Conservation (phyloP, 2,329 filamentous ascomycete genomes). For the Cucurbitaria berberidis region DNA sequence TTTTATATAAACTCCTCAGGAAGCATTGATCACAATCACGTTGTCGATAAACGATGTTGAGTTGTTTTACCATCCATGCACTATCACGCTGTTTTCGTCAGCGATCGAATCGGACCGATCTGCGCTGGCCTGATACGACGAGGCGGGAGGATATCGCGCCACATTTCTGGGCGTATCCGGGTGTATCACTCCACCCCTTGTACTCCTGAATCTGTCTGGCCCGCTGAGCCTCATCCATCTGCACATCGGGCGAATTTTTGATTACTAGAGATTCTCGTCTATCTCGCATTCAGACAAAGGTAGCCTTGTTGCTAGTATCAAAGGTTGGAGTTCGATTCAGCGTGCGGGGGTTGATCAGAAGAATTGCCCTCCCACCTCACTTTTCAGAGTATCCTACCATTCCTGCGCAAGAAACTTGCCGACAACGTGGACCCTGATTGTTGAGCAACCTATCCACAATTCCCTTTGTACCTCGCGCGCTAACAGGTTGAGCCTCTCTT, state of each 20-base stretch:
- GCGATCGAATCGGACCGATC: constrained; percentile 16
- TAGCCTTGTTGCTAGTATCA: neutral
- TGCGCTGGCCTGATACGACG: constrained; percentile 18
- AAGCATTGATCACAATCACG: constrained; percentile 17
- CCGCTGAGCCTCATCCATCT: constrained; percentile 12
- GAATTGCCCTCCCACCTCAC: neutral
- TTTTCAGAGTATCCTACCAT: neutral
- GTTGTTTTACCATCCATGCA: constrained; percentile 14
- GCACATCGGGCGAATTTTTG: neutral
- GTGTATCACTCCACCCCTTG: constrained; percentile 25
- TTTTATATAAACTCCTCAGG: neutral
- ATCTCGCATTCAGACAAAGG: neutral
- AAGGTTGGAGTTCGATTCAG: neutral
- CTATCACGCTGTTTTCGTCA: constrained; percentile 16
- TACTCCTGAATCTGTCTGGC: neutral
- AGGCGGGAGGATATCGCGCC: constrained; percentile 28
- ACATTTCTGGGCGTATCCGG: constrained; percentile 16
- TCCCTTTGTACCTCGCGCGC: neutral
- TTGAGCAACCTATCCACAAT: neutral
- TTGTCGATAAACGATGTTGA: constrained; percentile 9
- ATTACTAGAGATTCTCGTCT: neutral
- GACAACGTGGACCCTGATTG: constrained; percentile 3
- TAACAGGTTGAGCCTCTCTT: neutral
- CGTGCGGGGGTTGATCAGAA: neutral
- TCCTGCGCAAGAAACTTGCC: neutral